Evolutionary conservation across 805 yeast genomes (phyloP), one percentile per base, ranked within the genome.

Genomic region (Ogataea saltuana): DNA sequence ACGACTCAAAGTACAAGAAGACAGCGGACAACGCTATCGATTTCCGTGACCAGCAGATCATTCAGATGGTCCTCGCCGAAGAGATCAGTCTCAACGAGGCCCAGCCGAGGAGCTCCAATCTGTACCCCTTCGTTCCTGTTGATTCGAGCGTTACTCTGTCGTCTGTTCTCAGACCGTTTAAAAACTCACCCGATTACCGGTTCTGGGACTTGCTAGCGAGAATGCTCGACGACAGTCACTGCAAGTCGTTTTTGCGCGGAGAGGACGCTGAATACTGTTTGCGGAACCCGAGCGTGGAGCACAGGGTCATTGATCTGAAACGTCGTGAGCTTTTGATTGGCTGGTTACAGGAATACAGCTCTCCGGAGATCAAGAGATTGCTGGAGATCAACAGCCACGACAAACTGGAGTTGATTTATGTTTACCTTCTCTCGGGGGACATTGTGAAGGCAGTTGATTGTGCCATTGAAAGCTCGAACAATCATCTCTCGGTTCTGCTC

Each of bases 401-500:
- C 50, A 56, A 70, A 0, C 65, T 82, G 16, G 83, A 82, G 27
- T 60, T 62, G 17, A 71, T 85, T 0, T 81, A 78, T 56, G 56
- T 74, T 3, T 57, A 67, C 19, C 48, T 84, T 8, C 70, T 80
- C 23, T 68, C 75, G 4, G 81, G 85, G 41, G 77, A 83, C 43
- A 55, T 88, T 21, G 67, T 72, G 7, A 69, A 70, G 20, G 97
- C 98, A 1, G 69, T 82, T 5, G 68, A 70, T 22, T 46, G 68
- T 3, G 90, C 97, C 1, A 63, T 81, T 1, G 65, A 72, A n/a
- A 63, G 84, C 0, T 72, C 74, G 7, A 85, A 86, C 54, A 64
- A 75, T 4, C 96, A 90, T 60, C 63, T 91, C 15, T 80, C 96
- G 0, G 79, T 78, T 0, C 56, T 88, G 20, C 61, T 91, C 10